Percentiles rank a stretch among this genome's conserved stretches.
Conservation (phyloP, 2,329 filamentous ascomycete genomes). For the Clarireedia paspali region DNA sequence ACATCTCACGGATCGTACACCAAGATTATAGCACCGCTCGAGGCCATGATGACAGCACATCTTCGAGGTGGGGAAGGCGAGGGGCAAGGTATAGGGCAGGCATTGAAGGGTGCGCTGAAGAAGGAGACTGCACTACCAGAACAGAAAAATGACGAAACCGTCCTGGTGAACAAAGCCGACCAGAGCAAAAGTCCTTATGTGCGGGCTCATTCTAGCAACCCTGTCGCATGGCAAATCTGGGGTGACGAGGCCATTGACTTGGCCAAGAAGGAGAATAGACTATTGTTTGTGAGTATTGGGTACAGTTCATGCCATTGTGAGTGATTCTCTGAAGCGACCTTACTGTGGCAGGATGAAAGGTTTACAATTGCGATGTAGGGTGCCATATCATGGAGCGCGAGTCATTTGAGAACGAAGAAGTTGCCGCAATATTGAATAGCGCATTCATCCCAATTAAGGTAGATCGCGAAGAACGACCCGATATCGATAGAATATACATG, state of each 20-base stretch:
- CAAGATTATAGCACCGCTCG: not conserved
- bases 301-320: constrained; percentile 93
- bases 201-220: constrained; percentile 68
- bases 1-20: not conserved
- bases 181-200: constrained; percentile 63
- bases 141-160: constrained; percentile 16
- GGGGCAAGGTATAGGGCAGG: constrained; percentile 21
- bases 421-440: constrained; percentile 75
- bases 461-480: constrained; percentile 87
- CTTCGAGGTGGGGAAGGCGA: constrained; percentile 17
- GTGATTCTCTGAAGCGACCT: constrained; percentile 27
- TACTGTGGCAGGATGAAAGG: not conserved
- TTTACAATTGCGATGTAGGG: constrained; percentile 38
- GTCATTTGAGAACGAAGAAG: constrained; percentile 75
- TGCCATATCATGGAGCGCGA: constrained; percentile 90
- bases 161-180: constrained; percentile 46
- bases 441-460: constrained; percentile 88
- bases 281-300: constrained; percentile 90
- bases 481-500: constrained; percentile 95
- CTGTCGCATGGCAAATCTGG: constrained; percentile 88
- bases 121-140: not conserved
- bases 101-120: constrained; percentile 15
- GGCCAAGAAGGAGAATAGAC: constrained; percentile 73
- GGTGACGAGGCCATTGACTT: constrained; percentile 67
- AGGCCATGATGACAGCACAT: constrained; percentile 25